Conservation (phyloP, 768 basidiomycete species). For the Epithele typhae region DNA sequence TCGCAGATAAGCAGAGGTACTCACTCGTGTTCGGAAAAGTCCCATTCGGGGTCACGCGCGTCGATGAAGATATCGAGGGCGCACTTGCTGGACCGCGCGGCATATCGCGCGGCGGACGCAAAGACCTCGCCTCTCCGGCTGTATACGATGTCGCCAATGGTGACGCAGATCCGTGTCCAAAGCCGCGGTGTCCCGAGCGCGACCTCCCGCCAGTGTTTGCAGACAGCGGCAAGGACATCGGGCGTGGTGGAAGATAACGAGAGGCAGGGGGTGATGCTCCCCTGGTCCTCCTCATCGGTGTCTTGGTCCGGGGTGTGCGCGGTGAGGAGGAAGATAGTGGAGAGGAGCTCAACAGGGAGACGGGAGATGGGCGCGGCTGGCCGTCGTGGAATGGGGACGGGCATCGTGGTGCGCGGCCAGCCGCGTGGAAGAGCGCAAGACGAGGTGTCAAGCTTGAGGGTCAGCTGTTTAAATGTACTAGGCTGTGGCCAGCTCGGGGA, state of each 20-base stretch:
- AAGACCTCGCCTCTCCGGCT: not conserved
- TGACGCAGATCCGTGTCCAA: conserved; percentile 54
- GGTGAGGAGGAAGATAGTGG: conserved; percentile 51
- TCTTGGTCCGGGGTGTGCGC: conserved; percentile 29
- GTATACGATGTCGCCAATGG: conserved; percentile 21
- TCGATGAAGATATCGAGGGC: conserved; percentile 56
- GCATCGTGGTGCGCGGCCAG: too few relatives aligned
- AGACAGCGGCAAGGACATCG: conserved; percentile 43
- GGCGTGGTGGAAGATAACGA: conserved; percentile 33
- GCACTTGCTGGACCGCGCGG: conserved; percentile 41
- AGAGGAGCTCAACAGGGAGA: conserved; percentile 55
- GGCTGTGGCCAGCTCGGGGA: not conserved
- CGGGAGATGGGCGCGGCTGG: conserved; percentile 17
- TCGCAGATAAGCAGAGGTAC: not conserved
- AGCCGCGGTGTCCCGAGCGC: conserved; percentile 44
- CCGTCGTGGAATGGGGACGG: too few relatives aligned
- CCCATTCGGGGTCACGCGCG: conserved; percentile 55
- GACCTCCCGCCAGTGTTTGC: conserved; percentile 48
- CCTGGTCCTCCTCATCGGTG: not conserved
- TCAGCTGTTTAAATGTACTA: conserved; percentile 6
- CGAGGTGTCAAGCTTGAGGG: conserved; percentile 2
- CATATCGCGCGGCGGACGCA: conserved; percentile 26
- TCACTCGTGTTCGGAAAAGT: conserved; percentile 50
- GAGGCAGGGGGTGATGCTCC: conserved; percentile 12
- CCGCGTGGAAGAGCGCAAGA: not conserved